phyloP scores from a whole-genome alignment of 352 stramenopile genomes.

The Globisporangium recalcitrans region DNA sequence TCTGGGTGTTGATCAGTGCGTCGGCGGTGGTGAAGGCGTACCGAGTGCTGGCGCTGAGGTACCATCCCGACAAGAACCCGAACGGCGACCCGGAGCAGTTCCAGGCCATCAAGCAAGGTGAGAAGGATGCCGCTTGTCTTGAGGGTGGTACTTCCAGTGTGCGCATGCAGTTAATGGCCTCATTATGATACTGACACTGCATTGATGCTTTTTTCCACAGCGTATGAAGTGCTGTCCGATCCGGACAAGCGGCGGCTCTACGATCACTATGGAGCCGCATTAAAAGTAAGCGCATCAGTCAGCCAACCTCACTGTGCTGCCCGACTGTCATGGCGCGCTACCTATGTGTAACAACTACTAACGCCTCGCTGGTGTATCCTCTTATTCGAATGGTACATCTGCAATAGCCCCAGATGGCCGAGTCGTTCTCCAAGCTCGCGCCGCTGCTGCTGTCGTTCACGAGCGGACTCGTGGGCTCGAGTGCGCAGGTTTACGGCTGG shows the following conservation, averaged over 20 bases:
- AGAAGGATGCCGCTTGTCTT: neutral
- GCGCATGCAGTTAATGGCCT: no score
- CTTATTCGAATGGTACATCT: neutral
- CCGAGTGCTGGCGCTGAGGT: conserved; percentile 88
- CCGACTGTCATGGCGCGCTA: neutral
- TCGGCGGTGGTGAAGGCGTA: conserved; percentile 95
- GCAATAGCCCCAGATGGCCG: conserved; percentile 38
- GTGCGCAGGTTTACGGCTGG: conserved; percentile 33
- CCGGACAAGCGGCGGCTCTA: conserved; percentile 70
- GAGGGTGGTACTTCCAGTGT: no score
- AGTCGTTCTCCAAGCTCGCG: conserved; percentile 57
- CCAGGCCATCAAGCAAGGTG: conserved; percentile 61
- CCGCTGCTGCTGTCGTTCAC: conserved; percentile 57
- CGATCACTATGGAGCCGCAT: conserved; percentile 59
- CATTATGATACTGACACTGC: no score
- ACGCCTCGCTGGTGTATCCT: neutral
- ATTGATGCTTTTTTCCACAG: no score
- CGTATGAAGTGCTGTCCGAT: conserved; percentile 74
- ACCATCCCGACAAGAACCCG: conserved; percentile 97
- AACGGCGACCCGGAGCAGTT: conserved; percentile 88
- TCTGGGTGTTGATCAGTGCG: conserved; percentile 49
- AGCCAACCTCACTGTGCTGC: neutral
- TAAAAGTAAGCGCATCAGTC: conserved; percentile 25
- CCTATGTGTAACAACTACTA: neutral
- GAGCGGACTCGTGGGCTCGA: conserved; percentile 50